These are phyloP conservation scores for Thelonectria rubi DNA, from an alignment of 2,329 filamentous ascomycete species.

Conservation along the genomic window DNA sequence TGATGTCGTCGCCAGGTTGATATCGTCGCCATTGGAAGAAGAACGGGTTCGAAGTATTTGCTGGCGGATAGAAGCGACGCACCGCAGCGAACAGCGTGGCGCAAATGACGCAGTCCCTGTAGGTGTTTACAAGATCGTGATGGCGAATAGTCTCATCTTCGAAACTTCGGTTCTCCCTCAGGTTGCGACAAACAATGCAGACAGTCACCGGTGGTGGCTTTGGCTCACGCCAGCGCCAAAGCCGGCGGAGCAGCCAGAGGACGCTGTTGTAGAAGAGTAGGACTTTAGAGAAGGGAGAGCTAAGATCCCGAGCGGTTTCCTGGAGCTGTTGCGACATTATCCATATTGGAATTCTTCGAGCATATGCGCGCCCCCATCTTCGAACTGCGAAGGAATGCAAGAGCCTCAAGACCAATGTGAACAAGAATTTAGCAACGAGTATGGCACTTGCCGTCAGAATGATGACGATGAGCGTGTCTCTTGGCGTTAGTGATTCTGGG, in stretches of 20 bases:
- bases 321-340: constrained; percentile 8
- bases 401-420: not conserved
- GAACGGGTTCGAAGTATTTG: not conserved
- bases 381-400: constrained; percentile 8
- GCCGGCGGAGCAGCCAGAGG: not conserved
- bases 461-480: not conserved
- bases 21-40: constrained; percentile 15
- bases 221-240: not conserved
- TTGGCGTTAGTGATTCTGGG: not conserved
- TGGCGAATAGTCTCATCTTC: not conserved
- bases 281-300: not conserved
- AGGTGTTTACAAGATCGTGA: not conserved
- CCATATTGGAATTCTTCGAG: constrained; percentile 14
- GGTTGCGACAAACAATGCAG: constrained; percentile 10
- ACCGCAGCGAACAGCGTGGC: constrained; percentile 10
- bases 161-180: not conserved
- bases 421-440: constrained; percentile 7
- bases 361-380: constrained; percentile 18
- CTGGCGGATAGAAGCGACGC: constrained; percentile 11
- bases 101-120: constrained; percentile 8
- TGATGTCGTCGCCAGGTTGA: constrained; percentile 3
- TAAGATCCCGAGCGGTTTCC: constrained; percentile 5
- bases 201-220: not conserved
- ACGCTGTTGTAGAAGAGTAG: not conserved
- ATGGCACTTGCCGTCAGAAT: not conserved